Conservation (phyloP, 192 early-diverging fungal species). For the Haplosporangium gracile region DNA sequence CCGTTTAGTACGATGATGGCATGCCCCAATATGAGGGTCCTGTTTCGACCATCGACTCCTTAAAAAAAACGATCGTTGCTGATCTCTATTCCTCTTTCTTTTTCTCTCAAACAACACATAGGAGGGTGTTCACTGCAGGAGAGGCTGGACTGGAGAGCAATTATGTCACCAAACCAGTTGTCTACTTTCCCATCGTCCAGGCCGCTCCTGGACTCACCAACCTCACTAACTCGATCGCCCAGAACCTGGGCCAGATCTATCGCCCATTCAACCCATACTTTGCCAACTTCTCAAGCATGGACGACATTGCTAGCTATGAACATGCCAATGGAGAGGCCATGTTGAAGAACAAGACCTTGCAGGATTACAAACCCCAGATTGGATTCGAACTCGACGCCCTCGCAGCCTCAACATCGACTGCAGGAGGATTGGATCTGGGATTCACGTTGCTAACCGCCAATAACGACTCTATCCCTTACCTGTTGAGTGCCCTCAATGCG, state of each 20-base stretch:
- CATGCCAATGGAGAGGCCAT: slow-evolving; percentile 48
- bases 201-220: slow-evolving; percentile 29
- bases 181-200: slow-evolving; percentile 38
- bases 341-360: slow-evolving; percentile 42
- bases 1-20: not conserved
- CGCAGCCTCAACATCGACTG: slow-evolving; percentile 9
- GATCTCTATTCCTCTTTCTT: not conserved
- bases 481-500: slow-evolving; percentile 41
- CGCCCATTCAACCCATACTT: slow-evolving; percentile 31
- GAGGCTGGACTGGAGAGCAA: slow-evolving; percentile 24
- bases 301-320: slow-evolving; percentile 40
- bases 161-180: slow-evolving; percentile 17
- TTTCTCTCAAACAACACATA: not conserved
- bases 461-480: slow-evolving; percentile 42
- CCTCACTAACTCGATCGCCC: slow-evolving; percentile 20
- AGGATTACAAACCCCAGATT: slow-evolving; percentile 36
- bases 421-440: slow-evolving; percentile 43
- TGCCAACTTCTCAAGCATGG: slow-evolving; percentile 45
- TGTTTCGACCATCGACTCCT: not conserved
- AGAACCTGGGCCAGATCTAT: slow-evolving; percentile 15
- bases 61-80: too few species aligned
- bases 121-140: slow-evolving; percentile 17
- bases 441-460: slow-evolving; percentile 26
- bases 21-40: not conserved
- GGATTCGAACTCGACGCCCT: slow-evolving; percentile 51